Evolutionary conservation across 73 alveolate species (phyloP), one percentile per base, ranked within the genome.

Genomic region (Paramecium sexaurelia): DNA sequence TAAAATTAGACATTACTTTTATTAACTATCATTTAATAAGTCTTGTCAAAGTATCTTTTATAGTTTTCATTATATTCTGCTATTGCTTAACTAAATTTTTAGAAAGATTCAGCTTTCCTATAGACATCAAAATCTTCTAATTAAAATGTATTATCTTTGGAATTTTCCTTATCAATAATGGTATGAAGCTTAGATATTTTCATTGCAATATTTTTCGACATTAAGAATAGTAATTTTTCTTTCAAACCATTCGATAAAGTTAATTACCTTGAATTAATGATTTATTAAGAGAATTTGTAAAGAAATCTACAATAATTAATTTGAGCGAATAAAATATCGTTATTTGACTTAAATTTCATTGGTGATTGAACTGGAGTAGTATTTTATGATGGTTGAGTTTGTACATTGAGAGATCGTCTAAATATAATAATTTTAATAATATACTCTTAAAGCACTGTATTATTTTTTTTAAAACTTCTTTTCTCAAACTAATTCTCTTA

Each of bases 291-390:
- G 47, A 88, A 71, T 69, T 82, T 88, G 69, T 88, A 88, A 19
- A 88, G 73, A 40, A 88, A 88, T 41, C 94, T 75, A 43, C 94
- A 88, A 37, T 56, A 88, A 37, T 88, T 88, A 10, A 88, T 88
- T 51, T 88, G 20, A 15, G 94, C 73, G 40, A 88, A 82, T 36
- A 88, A 24, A 27, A 88, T 69, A 29, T 88, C 73, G 33, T 88
- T 82, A n/a, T 88, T 88, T 39, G 69, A 33, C 13, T 82, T 88
- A 17, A 88, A 88, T 24, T 88, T 82, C 2, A 73, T 73, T 1
- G 87, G 87, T 33, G 66, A 36, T 33, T 73, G 35, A 22, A 73
- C 87, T 0, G 87, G 87, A 8, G 87, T 36, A 9, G 87, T 32
- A 51, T 51, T 51, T 61, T 71, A 71, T 4, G 56, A 71, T 29